Evolutionary conservation across 257 asterid genomes (phyloP), one percentile per base, ranked within the genome.

Genomic region (Nicotiana knightiana): DNA sequence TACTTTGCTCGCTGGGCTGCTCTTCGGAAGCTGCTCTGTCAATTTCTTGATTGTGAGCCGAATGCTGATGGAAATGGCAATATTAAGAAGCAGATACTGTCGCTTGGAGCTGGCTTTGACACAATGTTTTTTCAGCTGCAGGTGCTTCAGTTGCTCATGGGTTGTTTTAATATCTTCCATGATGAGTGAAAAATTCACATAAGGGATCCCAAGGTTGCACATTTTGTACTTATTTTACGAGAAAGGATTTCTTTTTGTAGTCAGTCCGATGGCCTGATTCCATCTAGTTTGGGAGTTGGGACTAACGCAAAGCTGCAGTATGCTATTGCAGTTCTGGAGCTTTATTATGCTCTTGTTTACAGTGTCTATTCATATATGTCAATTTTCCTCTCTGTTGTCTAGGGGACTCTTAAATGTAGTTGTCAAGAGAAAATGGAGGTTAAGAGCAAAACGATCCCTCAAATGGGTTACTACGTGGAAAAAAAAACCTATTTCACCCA

Each of bases 31-130:
- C 88, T 96, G 82, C 93, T 96, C 37, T 77, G 88, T 84, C 91
- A 96, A 80, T 96, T 96, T 90, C 97, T 96, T 67, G 92, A 92
- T 83, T 83, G 90, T 84, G 89, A 83, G 73, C 68, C 66, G 16
- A 86, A 83, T 80, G 70, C 35, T 54, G 88, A 85, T 78, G 90
- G 76, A 82, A 87, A 82, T 85, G 89, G 85, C 82, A 81, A 63
- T 48, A 63, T 79, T 61, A 92, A 85, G 92, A 94, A 96, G 91
- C 99, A 94, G 90, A 90, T 94, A 83, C 59, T 94, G 82, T 96
- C 98, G 9, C 93, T 96, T 54, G 98, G 98, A 57, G 99, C 98
- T 89, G 99, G 99, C 83, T 96, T 93, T 83, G 99, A 96, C 83
- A 93, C 99, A 8, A 90, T 96, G 73, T 94, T 85, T 87, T 96